Percentiles rank a stretch among this genome's conserved stretches.
phyloP scores from a whole-genome alignment of 2,329 filamentous ascomycete species.

The Neofusicoccum parvum region DNA sequence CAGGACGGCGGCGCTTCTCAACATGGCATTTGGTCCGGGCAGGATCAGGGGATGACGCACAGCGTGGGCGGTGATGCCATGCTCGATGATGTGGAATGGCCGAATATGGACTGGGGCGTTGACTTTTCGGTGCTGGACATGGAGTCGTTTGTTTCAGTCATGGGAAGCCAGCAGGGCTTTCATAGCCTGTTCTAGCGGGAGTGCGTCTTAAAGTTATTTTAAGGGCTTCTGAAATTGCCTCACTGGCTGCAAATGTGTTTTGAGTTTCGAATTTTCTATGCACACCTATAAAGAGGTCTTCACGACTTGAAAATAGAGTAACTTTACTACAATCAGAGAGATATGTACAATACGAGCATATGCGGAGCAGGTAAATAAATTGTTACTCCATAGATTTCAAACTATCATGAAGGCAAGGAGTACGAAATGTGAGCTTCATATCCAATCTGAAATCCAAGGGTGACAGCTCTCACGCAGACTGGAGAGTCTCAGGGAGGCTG shows the following conservation, averaged over 20 bases:
- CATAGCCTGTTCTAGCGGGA: not conserved
- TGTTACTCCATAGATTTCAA: too few species aligned
- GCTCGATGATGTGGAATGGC: not conserved
- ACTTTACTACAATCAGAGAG: too few species aligned
- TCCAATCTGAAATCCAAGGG: too few species aligned
- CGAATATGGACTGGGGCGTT: constrained; percentile 3
- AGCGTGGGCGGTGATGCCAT: not conserved
- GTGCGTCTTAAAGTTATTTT: not conserved
- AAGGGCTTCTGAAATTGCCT: too few species aligned
- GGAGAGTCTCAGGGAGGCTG: not conserved
- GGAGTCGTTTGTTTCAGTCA: not conserved
- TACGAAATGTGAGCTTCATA: too few species aligned
- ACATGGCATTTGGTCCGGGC: not conserved
- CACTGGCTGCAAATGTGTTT: too few species aligned
- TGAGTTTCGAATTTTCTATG: too few species aligned
- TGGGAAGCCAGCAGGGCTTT: not conserved
- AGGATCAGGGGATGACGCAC: not conserved
- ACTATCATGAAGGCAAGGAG: too few species aligned
- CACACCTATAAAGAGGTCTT: too few species aligned
- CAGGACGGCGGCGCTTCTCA: not conserved
- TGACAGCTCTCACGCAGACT: not conserved
- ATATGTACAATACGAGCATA: too few species aligned
- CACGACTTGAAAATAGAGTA: too few species aligned
- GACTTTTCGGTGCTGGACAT: constrained; percentile 1
- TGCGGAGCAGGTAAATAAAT: too few species aligned